Conservation (phyloP, 345 rosid species). For the Eutrema heterophyllum region DNA sequence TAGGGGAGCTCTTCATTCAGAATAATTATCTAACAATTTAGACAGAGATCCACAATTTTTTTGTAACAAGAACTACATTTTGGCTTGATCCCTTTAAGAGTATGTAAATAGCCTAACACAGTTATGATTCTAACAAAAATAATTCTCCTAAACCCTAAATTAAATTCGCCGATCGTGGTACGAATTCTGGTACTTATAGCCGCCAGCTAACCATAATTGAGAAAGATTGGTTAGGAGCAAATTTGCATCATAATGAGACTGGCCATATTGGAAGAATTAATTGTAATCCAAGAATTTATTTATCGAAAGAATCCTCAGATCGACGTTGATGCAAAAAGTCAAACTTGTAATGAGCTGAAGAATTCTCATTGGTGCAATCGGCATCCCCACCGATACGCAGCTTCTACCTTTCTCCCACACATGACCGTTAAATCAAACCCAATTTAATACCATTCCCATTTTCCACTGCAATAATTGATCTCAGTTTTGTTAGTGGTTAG, state of each 20-base stretch:
- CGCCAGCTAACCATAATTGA: background rate
- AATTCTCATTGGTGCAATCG: background rate
- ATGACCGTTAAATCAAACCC: conserved; percentile 5
- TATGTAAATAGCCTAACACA: too few relatives aligned
- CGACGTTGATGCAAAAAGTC: conserved; percentile 3
- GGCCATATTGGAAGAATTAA: background rate
- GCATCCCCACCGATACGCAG: background rate
- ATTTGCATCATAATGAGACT: background rate
- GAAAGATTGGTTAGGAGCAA: too few relatives aligned
- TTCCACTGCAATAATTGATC: conserved; percentile 4
- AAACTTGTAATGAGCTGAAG: background rate
- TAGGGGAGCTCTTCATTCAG: too few relatives aligned
- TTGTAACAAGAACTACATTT: too few relatives aligned
- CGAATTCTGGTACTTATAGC: too few relatives aligned
- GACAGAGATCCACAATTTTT: too few relatives aligned
- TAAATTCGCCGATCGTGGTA: too few relatives aligned
- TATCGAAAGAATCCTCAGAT: background rate
- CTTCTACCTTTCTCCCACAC: conserved; percentile 1
- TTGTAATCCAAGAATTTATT: background rate
- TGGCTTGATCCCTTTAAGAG: too few relatives aligned
- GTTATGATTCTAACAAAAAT: too few relatives aligned
- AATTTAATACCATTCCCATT: conserved; percentile 18
- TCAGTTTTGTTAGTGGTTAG: conserved; percentile 18
- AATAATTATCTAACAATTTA: too few relatives aligned
- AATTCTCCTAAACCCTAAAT: too few relatives aligned